Percentiles rank a stretch among this genome's conserved stretches.
phyloP scores from a whole-genome alignment of 176 grass and related monocot species.

The Saccharum officinarum region DNA sequence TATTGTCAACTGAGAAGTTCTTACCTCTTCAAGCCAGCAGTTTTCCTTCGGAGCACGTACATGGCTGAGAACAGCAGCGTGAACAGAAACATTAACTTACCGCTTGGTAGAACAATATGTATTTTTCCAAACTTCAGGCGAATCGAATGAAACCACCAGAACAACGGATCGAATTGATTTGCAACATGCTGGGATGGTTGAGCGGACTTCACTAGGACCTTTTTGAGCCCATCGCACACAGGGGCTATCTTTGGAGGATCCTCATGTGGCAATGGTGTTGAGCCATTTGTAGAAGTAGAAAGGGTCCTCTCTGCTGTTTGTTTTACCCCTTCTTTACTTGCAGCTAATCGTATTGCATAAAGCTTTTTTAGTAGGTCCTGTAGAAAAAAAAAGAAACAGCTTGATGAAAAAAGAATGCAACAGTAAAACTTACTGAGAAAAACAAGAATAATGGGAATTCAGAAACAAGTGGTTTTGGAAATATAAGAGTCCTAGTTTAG shows the following conservation, averaged over 20 bases:
- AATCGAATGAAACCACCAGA: constrained; percentile 82
- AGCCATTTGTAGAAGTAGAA: constrained; percentile 6
- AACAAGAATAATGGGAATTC: background rate
- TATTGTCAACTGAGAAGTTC: background rate
- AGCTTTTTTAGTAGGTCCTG: constrained; percentile 53
- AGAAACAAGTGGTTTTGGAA: background rate
- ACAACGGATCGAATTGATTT: constrained; percentile 53
- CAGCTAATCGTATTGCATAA: constrained; percentile 27
- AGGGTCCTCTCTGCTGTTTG: constrained; percentile 26
- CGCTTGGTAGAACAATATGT: constrained; percentile 63
- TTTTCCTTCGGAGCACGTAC: constrained; percentile 58
- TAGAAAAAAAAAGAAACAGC: background rate
- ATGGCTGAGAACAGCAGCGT: constrained; percentile 59
- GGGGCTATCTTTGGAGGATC: constrained; percentile 16
- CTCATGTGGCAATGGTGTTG: constrained; percentile 16
- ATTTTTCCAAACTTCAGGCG: constrained; percentile 65
- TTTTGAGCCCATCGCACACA: constrained; percentile 27
- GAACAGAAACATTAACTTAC: constrained; percentile 63
- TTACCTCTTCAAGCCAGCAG: constrained; percentile 64
- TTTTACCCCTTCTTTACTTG: constrained; percentile 29
- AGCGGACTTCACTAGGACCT: constrained; percentile 36
- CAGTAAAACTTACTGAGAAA: background rate
- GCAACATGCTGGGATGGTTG: constrained; percentile 26
- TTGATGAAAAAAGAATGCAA: background rate
- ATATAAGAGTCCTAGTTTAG: background rate